These are phyloP conservation scores for Colletotrichum lini DNA, from an alignment of 2,329 filamentous ascomycete genomes.

Conservation along the genomic window DNA sequence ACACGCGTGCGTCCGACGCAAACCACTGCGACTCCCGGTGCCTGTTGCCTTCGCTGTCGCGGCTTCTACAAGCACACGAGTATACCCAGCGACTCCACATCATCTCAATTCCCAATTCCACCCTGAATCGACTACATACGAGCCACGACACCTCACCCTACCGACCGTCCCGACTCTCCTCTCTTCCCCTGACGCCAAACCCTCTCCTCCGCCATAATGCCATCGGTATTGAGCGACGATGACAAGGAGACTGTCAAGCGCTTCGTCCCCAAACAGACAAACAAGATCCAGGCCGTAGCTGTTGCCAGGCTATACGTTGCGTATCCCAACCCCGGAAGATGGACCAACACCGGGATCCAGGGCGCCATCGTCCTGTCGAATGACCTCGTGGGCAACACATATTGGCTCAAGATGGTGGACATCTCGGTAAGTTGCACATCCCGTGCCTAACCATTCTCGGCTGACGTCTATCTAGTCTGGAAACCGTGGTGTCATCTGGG, in stretches of 20 bases:
- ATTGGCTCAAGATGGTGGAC: constrained; percentile 98
- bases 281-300: constrained; percentile 97
- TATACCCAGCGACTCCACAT: constrained; percentile 34
- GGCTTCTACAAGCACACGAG: constrained; percentile 39
- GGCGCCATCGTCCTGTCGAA: constrained; percentile 93
- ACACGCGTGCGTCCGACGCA: constrained; percentile 39
- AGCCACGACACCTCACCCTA: constrained; percentile 28
- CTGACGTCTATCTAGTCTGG: constrained; percentile 68
- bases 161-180: constrained; percentile 14
- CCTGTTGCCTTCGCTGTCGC: constrained; percentile 34
- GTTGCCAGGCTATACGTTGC: constrained; percentile 95
- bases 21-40: constrained; percentile 26
- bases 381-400: constrained; percentile 94
- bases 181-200: constrained; percentile 17
- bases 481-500: constrained; percentile 91
- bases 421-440: constrained; percentile 80
- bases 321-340: constrained; percentile 87
- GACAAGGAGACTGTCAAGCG: constrained; percentile 98
- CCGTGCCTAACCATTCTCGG: constrained; percentile 41
- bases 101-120: constrained; percentile 36
- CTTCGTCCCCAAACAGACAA: constrained; percentile 90
- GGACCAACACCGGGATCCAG: constrained; percentile 94
- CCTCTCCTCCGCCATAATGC: constrained; percentile 59
- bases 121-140: constrained; percentile 39
- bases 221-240: constrained; percentile 84